Evolutionary conservation across 352 stramenopile species (phyloP).

Genomic region (Albugo laibachii): DNA sequence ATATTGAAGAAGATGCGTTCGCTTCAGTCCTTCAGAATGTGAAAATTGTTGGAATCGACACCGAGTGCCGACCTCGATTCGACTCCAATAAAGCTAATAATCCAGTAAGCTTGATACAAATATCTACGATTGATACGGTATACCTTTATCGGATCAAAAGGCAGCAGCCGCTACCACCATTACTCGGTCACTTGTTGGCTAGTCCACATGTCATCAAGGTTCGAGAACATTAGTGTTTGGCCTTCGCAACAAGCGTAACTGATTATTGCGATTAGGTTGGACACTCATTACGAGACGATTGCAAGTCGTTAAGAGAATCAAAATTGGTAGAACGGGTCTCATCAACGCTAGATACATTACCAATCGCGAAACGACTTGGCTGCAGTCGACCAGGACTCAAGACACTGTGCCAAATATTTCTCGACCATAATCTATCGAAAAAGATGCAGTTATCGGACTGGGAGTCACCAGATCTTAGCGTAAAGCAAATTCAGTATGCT

Average conservation of each 20-base stretch:
- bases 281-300: constrained; percentile 59
- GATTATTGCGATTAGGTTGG: constrained; percentile 4
- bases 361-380: constrained; percentile 52
- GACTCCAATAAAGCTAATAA: constrained; percentile 28
- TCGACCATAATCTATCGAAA: constrained; percentile 45
- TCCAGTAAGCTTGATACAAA: constrained; percentile 57
- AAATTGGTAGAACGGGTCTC: constrained; percentile 33
- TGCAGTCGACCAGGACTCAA: constrained; percentile 50
- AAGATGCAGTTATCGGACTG: constrained; percentile 77
- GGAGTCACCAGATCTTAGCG: constrained; percentile 38
- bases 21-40: constrained; percentile 15
- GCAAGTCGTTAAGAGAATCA: constrained; percentile 30
- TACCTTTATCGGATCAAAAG: constrained; percentile 54
- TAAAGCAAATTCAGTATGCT: constrained; percentile 56
- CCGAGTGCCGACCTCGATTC: constrained; percentile 56
- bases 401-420: constrained; percentile 57
- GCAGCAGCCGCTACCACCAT: constrained; percentile 23
- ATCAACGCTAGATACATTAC: constrained; percentile 63
- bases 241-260: background rate
- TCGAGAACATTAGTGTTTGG: background rate
- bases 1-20: constrained; percentile 26
- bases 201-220: constrained; percentile 47
- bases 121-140: constrained; percentile 49
- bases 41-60: constrained; percentile 43
- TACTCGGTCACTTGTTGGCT: constrained; percentile 34